Base-by-base conservation (phyloP, 1,284 basidiomycete genomes). In the Ustilago sp. region DNA sequence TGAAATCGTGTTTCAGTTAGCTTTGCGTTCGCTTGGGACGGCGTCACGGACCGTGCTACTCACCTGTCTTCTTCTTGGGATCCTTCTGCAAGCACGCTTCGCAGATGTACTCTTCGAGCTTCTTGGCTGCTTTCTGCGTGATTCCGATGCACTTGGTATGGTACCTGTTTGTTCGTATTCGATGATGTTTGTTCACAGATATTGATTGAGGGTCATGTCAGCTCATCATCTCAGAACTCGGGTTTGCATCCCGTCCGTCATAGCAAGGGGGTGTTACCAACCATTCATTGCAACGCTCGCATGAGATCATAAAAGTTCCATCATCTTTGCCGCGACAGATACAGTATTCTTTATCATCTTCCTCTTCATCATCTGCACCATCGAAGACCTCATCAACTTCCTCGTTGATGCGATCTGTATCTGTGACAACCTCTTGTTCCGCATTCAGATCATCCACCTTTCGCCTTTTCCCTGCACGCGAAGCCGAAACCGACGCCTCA, bases 281-380 rank as follows among this genome's bases (percentile, higher is more conserved):
- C 84, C 84, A 85, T 52, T 85, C 80, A 48, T 77, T 71, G 48
- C 84, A 85, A 5, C 51, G 70, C 41, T 73, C 79, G 71, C 83
- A 84, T 36, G 74, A 81, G 31, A 83, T 81, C 83, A 85, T 84
- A 36, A 83, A 83, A 23, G 79, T 76, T 15, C 83, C 83, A 64
- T 85, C 78, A 47, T 85, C 83, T 54, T 63, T 69, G 34, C 70
- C 67, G n/a, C 77, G 77, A 56, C 84, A 85, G 38, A 84, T 58
- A 63, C 84, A 85, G 59, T 82, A 85, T 32, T 63, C 69, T 23
- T 69, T 68, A 31, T 76, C 74, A 59, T 77, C 78, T 5, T 61
- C 74, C 3, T 56, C 63, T 5, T 65, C 60, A 1, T 70, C 68
- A 6, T 70, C 63, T 17, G 48, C 58, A 3, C 55, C 68, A 1